These are phyloP conservation scores for Pythium pyrilobum DNA, from an alignment of 352 stramenopile genomes.

Conservation along the genomic window DNA sequence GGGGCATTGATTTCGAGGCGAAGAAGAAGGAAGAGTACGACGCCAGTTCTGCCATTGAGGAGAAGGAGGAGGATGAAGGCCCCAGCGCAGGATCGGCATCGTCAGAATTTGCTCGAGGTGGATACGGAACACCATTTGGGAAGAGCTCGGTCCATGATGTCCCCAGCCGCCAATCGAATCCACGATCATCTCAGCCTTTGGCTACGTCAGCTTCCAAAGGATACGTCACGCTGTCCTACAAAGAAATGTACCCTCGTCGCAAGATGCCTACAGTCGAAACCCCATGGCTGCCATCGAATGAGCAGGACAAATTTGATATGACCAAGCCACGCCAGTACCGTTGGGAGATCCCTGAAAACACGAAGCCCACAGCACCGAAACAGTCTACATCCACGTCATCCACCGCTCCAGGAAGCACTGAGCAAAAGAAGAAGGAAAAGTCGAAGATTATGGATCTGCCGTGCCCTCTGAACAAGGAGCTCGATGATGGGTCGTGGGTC, in stretches of 20 bases:
- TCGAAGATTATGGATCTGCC: too few species aligned
- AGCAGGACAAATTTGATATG: constrained; percentile 57
- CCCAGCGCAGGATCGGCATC: background rate
- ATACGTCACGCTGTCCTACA: constrained; percentile 15
- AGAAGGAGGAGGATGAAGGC: constrained; percentile 40
- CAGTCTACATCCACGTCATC: background rate
- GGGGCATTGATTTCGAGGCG: constrained; percentile 53
- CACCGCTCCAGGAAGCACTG: too few species aligned
- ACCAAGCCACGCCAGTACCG: constrained; percentile 69
- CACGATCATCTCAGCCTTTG: background rate
- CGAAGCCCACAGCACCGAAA: background rate
- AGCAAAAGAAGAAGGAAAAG: too few species aligned
- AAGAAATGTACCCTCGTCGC: constrained; percentile 22
- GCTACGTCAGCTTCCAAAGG: background rate
- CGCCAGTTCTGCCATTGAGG: constrained; percentile 26
- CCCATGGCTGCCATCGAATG: constrained; percentile 25
- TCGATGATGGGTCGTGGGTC: constrained; percentile 71
- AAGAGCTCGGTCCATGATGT: background rate
- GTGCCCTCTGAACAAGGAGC: constrained; percentile 65
- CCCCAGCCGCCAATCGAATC: background rate
- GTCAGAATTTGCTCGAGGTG: background rate
- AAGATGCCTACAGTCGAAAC: constrained; percentile 14
- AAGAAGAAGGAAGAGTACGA: constrained; percentile 19
- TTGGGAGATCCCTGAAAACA: constrained; percentile 53
- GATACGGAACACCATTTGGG: constrained; percentile 3